phyloP scores from a whole-genome alignment of 495 filamentous ascomycete genomes.

The Xylaria castorea region DNA sequence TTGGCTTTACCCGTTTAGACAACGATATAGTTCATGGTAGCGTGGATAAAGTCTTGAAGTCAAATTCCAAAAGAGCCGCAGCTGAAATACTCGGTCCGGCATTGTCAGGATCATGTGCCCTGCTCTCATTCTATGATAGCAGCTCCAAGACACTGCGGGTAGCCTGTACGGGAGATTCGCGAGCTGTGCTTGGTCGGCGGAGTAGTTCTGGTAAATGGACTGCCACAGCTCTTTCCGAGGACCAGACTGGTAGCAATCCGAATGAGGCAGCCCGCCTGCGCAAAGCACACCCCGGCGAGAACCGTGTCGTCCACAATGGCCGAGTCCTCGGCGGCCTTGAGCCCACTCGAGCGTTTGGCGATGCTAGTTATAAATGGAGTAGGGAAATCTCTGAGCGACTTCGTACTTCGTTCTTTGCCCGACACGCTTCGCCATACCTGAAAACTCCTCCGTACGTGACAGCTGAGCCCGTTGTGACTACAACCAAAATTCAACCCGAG shows the following conservation, averaged over 20 bases:
- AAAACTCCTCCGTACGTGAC: conserved; percentile 98
- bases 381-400: conserved; percentile 80
- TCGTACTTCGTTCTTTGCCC: conserved; percentile 83
- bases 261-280: conserved; percentile 83
- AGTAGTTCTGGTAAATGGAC: conserved; percentile 85
- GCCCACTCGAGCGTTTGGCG: conserved; percentile 92
- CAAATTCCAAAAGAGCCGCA: conserved; percentile 83
- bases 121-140: conserved; percentile 95
- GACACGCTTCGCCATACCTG: conserved; percentile 71
- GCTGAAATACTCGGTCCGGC: conserved; percentile 93
- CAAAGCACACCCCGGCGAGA: conserved; percentile 85
- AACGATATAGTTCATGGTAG: conserved; percentile 91
- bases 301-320: conserved; percentile 81
- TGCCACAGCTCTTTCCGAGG: conserved; percentile 84
- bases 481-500: conserved; percentile 89
- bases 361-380: conserved; percentile 96
- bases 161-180: conserved; percentile 92
- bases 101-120: conserved; percentile 91
- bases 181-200: conserved; percentile 88
- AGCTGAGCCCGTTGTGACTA: conserved; percentile 92
- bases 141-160: conserved; percentile 82
- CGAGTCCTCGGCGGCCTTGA: conserved; percentile 91
- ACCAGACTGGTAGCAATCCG: conserved; percentile 88
- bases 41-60: conserved; percentile 83
- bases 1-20: conserved; percentile 86